Evolutionary conservation across 1,284 basidiomycete species (phyloP), one percentile per base, ranked within the genome.

Genomic region (Sparassis latifolia): DNA sequence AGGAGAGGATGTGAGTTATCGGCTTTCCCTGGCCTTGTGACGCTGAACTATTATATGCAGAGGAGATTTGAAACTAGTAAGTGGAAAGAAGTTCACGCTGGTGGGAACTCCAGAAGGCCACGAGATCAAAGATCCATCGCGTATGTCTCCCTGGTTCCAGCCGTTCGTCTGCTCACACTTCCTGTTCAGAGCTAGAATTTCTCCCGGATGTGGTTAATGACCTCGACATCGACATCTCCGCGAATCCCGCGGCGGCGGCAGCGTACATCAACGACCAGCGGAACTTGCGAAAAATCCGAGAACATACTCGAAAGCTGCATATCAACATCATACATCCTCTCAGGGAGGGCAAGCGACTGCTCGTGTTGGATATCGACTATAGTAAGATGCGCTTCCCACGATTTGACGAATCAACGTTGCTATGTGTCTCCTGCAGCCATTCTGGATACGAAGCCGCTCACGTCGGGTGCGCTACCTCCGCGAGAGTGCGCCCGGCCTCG

Each of bases 341-440:
- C 27, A 74, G 90, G 42, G 73, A 76, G 54, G 88, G 86, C 10
- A 94, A 92, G 66, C 83, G 81, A 50, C 68, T 94, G 4, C 75
- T 94, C 30, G 91, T 94, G 0, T 74, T 94, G 3, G 92, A 96
- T 66, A 82, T 96, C 45, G 92, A 96, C 67, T 94, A 94, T 59
- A 93, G 89, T 86, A 51, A 52, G 75, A 57, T 35, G 40, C 32
- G n/a, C 35, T 10, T 20, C 45, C 32, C 28, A 29, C 6, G 20
- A 32, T 9, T 33, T 2, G 10, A 28, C 10, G 10, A 6, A 45
- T 30, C 33, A 37, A 29, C 30, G 40, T 28, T 29, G 7, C 5
- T 45, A 32, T 33, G 27, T 29, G 28, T 35, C 3, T 27, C n/a
- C 28, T 27, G 10, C 42, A 65, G 89, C 91, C 12, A 89, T 92